These are phyloP conservation scores for Suhomyces vadensis DNA, from an alignment of 805 yeast species.

Conservation along the genomic window DNA sequence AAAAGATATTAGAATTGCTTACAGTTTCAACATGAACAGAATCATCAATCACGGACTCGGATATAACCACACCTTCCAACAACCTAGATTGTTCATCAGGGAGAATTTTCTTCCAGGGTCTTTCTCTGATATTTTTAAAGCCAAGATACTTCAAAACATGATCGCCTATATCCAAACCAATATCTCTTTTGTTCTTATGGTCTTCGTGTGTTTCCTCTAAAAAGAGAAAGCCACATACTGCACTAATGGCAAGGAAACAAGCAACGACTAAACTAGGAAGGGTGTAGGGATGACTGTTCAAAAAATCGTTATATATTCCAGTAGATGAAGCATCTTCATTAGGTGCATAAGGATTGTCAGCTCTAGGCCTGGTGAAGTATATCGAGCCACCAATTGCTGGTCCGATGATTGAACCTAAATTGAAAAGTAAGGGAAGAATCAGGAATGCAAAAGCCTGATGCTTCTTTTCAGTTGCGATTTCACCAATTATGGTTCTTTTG, in stretches of 20 bases:
- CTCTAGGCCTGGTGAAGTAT: constrained; percentile 28
- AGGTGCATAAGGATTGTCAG: constrained; percentile 16
- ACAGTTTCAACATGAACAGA: neutral
- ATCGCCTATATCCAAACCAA: constrained; percentile 49
- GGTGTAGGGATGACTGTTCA: constrained; percentile 48
- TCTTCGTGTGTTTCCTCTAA: constrained; percentile 54
- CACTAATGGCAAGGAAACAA: constrained; percentile 33
- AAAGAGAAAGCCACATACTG: constrained; percentile 44
- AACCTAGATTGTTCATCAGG: neutral
- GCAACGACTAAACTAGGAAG: constrained; percentile 54
- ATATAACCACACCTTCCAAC: neutral
- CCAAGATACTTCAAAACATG: constrained; percentile 20
- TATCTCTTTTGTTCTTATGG: constrained; percentile 40
- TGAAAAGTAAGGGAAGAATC: constrained; percentile 32
- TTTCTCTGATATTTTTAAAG: too few species aligned
- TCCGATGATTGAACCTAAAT: constrained; percentile 33
- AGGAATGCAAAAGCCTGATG: constrained; percentile 36
- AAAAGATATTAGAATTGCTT: constrained; percentile 21
- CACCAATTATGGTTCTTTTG: constrained; percentile 33
- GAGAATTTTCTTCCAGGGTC: neutral
- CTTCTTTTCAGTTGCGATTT: constrained; percentile 29
- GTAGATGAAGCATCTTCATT: neutral
- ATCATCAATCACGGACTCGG: neutral
- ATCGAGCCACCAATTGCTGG: constrained; percentile 35
- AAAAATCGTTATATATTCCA: constrained; percentile 24